Evolutionary conservation across 306 rosid species (phyloP).

Genomic region (Sesbania bispinosa): DNA sequence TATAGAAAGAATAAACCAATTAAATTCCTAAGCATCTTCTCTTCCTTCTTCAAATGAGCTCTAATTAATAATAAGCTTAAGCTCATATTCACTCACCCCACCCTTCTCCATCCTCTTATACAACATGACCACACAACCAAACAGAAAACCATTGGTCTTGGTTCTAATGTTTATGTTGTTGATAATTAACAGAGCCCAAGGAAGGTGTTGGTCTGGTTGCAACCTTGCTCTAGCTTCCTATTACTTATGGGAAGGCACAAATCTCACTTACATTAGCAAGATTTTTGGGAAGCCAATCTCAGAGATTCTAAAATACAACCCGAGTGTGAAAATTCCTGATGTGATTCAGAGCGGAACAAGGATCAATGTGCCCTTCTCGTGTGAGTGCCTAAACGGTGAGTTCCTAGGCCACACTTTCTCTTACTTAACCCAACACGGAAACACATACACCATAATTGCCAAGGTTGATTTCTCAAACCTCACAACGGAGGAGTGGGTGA

Average conservation of each 20-base stretch:
- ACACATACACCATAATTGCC: conserved; percentile 35
- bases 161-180: conserved; percentile 4
- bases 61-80: not conserved
- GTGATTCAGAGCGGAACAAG: not conserved
- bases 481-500: conserved; percentile 44
- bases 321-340: conserved; percentile 20
- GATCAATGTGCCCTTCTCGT: conserved; percentile 56
- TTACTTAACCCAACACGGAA: conserved; percentile 26
- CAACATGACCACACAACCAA: conserved; percentile 29
- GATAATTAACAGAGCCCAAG: conserved; percentile 24
- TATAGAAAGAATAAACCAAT: not conserved
- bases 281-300: conserved; percentile 31
- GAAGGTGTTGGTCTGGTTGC: conserved; percentile 49
- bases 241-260: conserved; percentile 28
- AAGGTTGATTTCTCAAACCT: conserved; percentile 35
- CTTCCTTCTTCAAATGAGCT: conserved; percentile 3
- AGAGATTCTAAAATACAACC: conserved; percentile 50
- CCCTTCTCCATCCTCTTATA: not conserved
- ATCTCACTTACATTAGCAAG: conserved; percentile 44
- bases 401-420: conserved; percentile 59
- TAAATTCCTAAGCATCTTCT: not conserved
- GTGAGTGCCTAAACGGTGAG: conserved; percentile 47
- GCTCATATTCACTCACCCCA: not conserved
- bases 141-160: conserved; percentile 1
- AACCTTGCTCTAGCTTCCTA: conserved; percentile 59